phyloP scores from a whole-genome alignment of 2,329 filamentous ascomycete genomes.

The Byssoonygena ceratinophila region DNA sequence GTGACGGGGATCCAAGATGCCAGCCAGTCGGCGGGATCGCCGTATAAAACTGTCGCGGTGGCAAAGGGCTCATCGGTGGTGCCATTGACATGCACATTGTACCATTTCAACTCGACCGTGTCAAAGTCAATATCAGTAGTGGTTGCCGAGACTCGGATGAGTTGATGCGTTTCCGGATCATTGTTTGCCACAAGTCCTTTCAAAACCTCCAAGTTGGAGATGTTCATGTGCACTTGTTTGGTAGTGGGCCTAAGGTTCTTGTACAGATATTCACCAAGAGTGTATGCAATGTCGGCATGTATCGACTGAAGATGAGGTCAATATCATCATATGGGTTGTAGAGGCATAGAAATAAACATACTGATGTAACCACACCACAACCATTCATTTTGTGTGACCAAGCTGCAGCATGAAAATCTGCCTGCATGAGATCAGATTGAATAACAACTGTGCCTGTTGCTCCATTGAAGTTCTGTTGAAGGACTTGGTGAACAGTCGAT shows the following conservation, averaged over 20 bases:
- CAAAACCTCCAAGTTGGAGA: conserved; percentile 36
- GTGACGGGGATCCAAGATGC: conserved; percentile 20
- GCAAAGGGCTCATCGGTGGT: conserved; percentile 21
- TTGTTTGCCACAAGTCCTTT: conserved; percentile 48
- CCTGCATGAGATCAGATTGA: conserved; percentile 32
- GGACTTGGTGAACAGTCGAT: conserved; percentile 23
- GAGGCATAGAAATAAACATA: conserved; percentile 23
- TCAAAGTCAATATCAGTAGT: conserved; percentile 48
- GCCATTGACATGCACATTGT: conserved; percentile 21
- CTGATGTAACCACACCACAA: conserved; percentile 34
- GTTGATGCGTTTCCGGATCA: conserved; percentile 37
- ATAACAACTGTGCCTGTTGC: conserved; percentile 25
- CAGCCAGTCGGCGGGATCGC: conserved; percentile 21
- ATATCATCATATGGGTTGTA: neutral
- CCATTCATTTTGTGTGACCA: conserved; percentile 36
- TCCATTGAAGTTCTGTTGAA: conserved; percentile 25
- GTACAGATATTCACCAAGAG: conserved; percentile 19
- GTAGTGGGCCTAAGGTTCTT: conserved; percentile 12
- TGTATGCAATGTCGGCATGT: conserved; percentile 20
- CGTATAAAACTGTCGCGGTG: conserved; percentile 18
- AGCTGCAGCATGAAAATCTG: conserved; percentile 29
- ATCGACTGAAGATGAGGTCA: conserved; percentile 15
- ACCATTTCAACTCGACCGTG: conserved; percentile 19
- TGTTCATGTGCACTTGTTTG: conserved; percentile 26
- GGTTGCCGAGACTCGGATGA: conserved; percentile 39